Evolutionary conservation across 305 asterid genomes (phyloP).

Genomic region (Solanum hybrid): DNA sequence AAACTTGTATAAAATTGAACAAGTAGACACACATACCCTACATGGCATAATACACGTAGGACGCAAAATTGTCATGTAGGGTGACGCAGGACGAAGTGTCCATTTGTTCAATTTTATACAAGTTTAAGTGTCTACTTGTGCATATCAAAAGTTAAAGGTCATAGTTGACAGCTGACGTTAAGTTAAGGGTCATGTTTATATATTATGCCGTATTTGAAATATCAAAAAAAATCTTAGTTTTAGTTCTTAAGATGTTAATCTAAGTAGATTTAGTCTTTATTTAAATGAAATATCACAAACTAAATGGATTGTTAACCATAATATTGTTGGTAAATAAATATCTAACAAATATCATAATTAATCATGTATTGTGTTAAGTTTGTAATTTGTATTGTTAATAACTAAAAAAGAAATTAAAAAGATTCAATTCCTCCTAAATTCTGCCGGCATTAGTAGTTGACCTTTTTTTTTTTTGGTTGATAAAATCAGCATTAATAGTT

Average conservation of each 20-base stretch:
- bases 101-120: no score
- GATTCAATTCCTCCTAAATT: neutral
- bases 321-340: neutral
- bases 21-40: no score
- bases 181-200: no score
- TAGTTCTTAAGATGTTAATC: neutral
- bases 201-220: neutral
- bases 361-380: no score
- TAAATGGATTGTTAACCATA: no score
- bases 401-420: neutral
- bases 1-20: no score
- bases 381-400: neutral
- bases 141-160: no score
- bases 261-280: neutral
- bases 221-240: neutral
- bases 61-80: no score
- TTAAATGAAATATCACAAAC: neutral
- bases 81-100: no score
- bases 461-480: neutral
- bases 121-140: no score
- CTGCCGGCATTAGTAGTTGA: neutral
- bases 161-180: no score
- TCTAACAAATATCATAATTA: neutral
- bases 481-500: neutral
- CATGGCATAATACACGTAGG: no score